phyloP scores from a whole-genome alignment of 495 filamentous ascomycete genomes.

The Trichoderma virens region DNA sequence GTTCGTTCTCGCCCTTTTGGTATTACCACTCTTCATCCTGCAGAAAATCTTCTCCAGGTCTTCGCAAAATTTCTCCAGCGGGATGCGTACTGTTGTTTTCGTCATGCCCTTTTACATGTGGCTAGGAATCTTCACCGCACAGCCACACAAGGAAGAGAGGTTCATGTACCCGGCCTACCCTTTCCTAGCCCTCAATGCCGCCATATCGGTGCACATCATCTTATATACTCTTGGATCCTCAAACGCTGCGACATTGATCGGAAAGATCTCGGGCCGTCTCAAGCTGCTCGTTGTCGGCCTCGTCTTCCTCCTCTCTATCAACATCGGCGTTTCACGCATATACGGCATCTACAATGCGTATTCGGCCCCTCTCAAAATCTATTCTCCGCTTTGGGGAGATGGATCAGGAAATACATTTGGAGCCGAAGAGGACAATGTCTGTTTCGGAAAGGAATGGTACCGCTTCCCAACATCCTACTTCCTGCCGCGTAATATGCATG shows the following conservation, averaged over 20 bases:
- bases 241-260: constrained; percentile 54
- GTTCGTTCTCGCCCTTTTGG: constrained; percentile 74
- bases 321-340: constrained; percentile 60
- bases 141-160: constrained; percentile 95
- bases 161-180: constrained; percentile 99
- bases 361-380: constrained; percentile 74
- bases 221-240: constrained; percentile 62
- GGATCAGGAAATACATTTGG: constrained; percentile 32
- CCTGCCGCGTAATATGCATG: constrained; percentile 67
- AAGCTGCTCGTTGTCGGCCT: constrained; percentile 55
- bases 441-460: constrained; percentile 97
- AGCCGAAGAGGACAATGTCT: constrained; percentile 53
- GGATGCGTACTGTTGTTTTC: constrained; percentile 66
- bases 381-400: constrained; percentile 41
- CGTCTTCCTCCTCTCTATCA: constrained; percentile 47
- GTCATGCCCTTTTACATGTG: constrained; percentile 87
- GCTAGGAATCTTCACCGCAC: constrained; percentile 82
- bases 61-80: constrained; percentile 36
- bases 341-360: constrained; percentile 81
- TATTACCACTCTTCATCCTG: constrained; percentile 51
- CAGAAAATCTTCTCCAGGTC: constrained; percentile 39
- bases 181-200: constrained; percentile 83
- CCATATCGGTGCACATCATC: constrained; percentile 72
- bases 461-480: constrained; percentile 93
- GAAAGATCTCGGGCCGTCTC: constrained; percentile 60